These are phyloP conservation scores for Citrus sinensis DNA, from an alignment of 345 rosid species.

Conservation along the genomic window DVS_A1.0 CM039162.1:25544001-25544500, in stretches of 20 bases:
- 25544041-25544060: background rate
- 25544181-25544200: constrained; percentile 96
- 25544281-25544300: background rate
- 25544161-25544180: constrained; percentile 96
- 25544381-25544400: background rate
- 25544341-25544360: background rate
- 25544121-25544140: constrained; percentile 95
- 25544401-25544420: background rate
- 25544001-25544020: background rate
- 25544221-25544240: background rate
- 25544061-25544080: background rate
- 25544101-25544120: constrained; percentile 89
- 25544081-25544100: constrained; percentile 90
- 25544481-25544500: background rate
- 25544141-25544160: constrained; percentile 98
- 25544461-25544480: background rate
- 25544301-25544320: background rate
- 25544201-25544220: constrained; percentile 88
- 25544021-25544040: background rate
- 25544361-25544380: background rate
- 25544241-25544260: background rate
- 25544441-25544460: background rate
- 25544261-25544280: background rate
- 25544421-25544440: background rate
- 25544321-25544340: background rate